These are phyloP conservation scores for Dipteronia sinensis DNA, from an alignment of 345 rosid species.

Conservation along the genomic window DNA sequence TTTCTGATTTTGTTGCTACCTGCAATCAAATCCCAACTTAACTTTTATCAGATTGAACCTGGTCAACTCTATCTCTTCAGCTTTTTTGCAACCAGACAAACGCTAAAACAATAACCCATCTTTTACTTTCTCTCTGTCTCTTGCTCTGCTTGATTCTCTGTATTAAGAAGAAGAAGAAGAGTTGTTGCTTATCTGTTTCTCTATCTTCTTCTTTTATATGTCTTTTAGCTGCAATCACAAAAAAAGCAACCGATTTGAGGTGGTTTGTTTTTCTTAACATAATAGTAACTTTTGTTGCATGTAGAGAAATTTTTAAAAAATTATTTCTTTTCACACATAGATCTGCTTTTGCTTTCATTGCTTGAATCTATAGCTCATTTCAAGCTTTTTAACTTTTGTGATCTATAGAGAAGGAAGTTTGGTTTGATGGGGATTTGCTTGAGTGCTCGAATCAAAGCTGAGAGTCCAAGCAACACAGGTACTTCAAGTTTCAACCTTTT, in stretches of 20 bases:
- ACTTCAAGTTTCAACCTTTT: not conserved
- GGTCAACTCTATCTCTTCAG: conserved; percentile 18
- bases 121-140: not conserved
- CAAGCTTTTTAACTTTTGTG: conserved; percentile 16
- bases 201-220: not conserved
- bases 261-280: conserved; percentile 12
- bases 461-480: conserved; percentile 77
- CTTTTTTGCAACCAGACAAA: not conserved
- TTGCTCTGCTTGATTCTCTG: not conserved
- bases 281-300: not conserved
- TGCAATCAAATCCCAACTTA: not conserved
- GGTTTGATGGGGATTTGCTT: conserved; percentile 84
- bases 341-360: conserved; percentile 36
- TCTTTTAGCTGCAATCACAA: conserved; percentile 10
- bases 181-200: conserved; percentile 4
- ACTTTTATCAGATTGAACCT: not conserved
- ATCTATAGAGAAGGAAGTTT: conserved; percentile 32
- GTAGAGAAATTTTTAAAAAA: not conserved
- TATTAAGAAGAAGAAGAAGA: conserved; percentile 23
- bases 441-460: conserved; percentile 87
- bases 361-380: conserved; percentile 24
- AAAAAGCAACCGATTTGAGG: conserved; percentile 8
- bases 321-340: conserved; percentile 25
- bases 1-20: not conserved
- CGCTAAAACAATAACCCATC: not conserved